These are phyloP conservation scores for Talaromyces amestolkiae DNA, from an alignment of 2,329 filamentous ascomycete species.

Conservation along the genomic window DNA sequence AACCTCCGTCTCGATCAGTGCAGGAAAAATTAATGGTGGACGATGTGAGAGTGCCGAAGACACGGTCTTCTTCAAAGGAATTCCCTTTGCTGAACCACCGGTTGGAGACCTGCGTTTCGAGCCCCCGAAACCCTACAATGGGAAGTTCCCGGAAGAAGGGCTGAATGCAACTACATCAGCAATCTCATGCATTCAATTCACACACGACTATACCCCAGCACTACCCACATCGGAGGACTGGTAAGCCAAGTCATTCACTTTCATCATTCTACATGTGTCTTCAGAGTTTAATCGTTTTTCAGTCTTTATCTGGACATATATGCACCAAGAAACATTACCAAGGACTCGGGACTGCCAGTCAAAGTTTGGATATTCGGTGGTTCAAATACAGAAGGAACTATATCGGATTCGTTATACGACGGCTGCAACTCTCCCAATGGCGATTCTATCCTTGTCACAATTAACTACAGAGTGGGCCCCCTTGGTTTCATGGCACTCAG, in stretches of 20 bases:
- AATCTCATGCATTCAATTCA: slow-evolving; percentile 24
- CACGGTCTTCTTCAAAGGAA: slow-evolving; percentile 21
- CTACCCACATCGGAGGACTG: slow-evolving; percentile 24
- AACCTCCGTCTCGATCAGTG: slow-evolving; percentile 24
- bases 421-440: slow-evolving; percentile 10
- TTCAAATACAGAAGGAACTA: slow-evolving; percentile 60
- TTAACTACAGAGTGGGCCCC: slow-evolving; percentile 29
- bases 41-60: slow-evolving; percentile 18
- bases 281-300: neutral
- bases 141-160: slow-evolving; percentile 20
- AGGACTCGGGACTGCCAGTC: slow-evolving; percentile 60
- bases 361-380: slow-evolving; percentile 62
- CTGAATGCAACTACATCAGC: slow-evolving; percentile 22
- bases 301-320: slow-evolving; percentile 36
- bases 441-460: slow-evolving; percentile 20
- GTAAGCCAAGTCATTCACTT: slow-evolving; percentile 17
- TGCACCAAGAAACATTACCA: slow-evolving; percentile 31
- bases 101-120: slow-evolving; percentile 25
- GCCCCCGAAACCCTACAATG: slow-evolving; percentile 22
- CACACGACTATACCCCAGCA: slow-evolving; percentile 7
- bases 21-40: slow-evolving; percentile 24
- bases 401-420: slow-evolving; percentile 53
- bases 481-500: slow-evolving; percentile 26
- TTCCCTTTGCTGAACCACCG: slow-evolving; percentile 26
- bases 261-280: neutral